Percentiles rank a stretch among this genome's conserved stretches.
These are phyloP conservation scores for Globisporangium paddicum DNA, from an alignment of 352 stramenopile genomes.

Conservation along the genomic window DNA sequence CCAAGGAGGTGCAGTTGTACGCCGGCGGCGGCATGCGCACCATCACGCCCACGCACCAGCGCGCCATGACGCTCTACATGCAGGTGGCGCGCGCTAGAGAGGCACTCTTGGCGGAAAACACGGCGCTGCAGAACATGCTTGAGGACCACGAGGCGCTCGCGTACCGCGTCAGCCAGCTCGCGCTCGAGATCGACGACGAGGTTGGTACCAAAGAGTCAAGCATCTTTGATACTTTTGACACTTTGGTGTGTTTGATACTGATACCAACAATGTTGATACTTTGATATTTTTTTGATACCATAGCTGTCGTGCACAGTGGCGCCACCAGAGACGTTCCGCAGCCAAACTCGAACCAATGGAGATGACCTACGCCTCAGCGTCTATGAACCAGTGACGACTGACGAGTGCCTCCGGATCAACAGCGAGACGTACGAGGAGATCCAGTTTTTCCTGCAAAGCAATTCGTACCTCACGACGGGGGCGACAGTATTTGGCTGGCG, in stretches of 20 bases:
- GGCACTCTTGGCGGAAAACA: not conserved
- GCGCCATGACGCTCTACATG: not conserved
- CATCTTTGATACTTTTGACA: not conserved
- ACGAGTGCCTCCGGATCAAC: not conserved
- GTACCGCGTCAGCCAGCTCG: slow-evolving; percentile 19
- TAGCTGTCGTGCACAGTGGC: slow-evolving; percentile 1
- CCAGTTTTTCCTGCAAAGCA: slow-evolving; percentile 1
- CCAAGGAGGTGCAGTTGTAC: not conserved
- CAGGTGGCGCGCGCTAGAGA: not conserved
- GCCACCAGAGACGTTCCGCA: not conserved
- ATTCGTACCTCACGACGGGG: slow-evolving; percentile 35
- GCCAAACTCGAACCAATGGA: not conserved
- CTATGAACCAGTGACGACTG: not conserved
- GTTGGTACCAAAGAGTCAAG: not conserved
- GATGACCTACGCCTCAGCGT: not conserved
- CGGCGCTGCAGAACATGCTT: not conserved
- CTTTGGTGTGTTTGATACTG: not conserved
- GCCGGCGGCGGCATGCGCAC: slow-evolving; percentile 13
- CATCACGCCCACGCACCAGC: slow-evolving; percentile 8
- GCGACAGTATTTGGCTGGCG: slow-evolving; percentile 48
- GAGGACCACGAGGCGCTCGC: slow-evolving; percentile 15
- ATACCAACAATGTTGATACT: not conserved
- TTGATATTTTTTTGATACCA: not conserved
- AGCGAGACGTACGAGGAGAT: slow-evolving; percentile 3
- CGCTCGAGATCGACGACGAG: slow-evolving; percentile 32